phyloP scores from a whole-genome alignment of 2,329 filamentous ascomycete genomes.

The Fusarium aywerte region DNA sequence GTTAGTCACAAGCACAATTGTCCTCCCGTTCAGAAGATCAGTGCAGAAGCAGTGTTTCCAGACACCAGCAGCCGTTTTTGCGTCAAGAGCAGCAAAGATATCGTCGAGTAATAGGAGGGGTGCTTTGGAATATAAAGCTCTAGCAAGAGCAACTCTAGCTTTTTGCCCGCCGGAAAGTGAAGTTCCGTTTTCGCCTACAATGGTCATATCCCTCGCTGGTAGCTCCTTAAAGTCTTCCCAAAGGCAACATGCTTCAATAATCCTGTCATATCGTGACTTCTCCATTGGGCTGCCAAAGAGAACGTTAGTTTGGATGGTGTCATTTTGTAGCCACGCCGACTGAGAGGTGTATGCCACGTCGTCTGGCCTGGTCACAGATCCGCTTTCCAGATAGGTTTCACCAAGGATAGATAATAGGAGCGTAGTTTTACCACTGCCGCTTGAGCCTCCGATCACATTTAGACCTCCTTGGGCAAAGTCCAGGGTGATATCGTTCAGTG shows the following conservation, averaged over 20 bases:
- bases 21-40: slow-evolving; percentile 64
- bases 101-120: slow-evolving; percentile 67
- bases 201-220: slow-evolving; percentile 61
- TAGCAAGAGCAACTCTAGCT: slow-evolving; percentile 65
- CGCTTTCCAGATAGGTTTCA: slow-evolving; percentile 62
- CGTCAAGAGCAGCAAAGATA: slow-evolving; percentile 68
- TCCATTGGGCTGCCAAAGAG: slow-evolving; percentile 65
- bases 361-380: slow-evolving; percentile 59
- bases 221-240: slow-evolving; percentile 62
- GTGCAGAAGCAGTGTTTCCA: slow-evolving; percentile 69
- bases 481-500: slow-evolving; percentile 59
- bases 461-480: slow-evolving; percentile 65
- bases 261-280: slow-evolving; percentile 62
- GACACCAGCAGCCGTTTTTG: slow-evolving; percentile 65
- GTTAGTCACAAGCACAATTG: slow-evolving; percentile 68
- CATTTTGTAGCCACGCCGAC: slow-evolving; percentile 67
- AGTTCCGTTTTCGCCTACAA: slow-evolving; percentile 65
- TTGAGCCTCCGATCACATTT: slow-evolving; percentile 65
- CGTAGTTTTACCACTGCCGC: slow-evolving; percentile 68
- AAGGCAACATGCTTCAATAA: slow-evolving; percentile 67
- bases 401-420: slow-evolving; percentile 65
- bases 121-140: slow-evolving; percentile 67
- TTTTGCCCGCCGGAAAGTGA: slow-evolving; percentile 68
- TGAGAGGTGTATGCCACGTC: slow-evolving; percentile 69
- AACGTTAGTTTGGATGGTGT: slow-evolving; percentile 65